phyloP scores from a whole-genome alignment of 208 protist genomes.

The Trypanosomatidae sp. region DNA sequence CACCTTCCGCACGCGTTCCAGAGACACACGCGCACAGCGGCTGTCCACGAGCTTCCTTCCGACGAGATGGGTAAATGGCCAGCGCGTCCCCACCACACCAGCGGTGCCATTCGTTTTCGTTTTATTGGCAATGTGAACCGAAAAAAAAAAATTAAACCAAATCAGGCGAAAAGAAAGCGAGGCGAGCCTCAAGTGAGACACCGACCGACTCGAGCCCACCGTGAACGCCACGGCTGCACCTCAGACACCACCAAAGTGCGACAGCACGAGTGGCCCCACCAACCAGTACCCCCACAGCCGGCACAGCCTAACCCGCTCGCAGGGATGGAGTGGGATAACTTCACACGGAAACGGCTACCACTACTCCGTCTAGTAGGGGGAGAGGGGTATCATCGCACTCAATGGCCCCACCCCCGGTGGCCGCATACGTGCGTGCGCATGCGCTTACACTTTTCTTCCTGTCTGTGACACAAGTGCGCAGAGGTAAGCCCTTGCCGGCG shows the following conservation, averaged over 20 bases:
- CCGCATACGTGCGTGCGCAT: neutral
- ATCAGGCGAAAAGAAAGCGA: neutral
- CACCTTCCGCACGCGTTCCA: neutral
- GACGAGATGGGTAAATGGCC: too few species aligned
- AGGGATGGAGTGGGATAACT: neutral
- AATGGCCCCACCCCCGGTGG: neutral
- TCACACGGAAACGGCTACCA: neutral
- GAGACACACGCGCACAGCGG: neutral
- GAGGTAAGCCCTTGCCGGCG: neutral
- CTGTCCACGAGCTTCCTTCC: too few species aligned
- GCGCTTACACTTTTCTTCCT: neutral
- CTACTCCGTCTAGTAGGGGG: neutral
- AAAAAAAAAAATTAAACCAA: conserved; percentile 14
- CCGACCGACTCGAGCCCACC: too few species aligned
- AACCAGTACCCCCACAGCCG: neutral
- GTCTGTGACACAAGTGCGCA: neutral
- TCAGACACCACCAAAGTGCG: neutral
- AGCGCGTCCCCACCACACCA: too few species aligned
- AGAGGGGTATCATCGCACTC: too few species aligned
- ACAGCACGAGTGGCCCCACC: neutral
- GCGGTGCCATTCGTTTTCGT: too few species aligned
- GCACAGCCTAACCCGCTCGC: neutral
- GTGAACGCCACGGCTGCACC: neutral
- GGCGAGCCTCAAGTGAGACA: too few species aligned
- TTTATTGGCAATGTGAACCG: conserved; percentile 1